Base-by-base conservation (phyloP, 208 protist genomes). In the Herpetomonas samuelpessoai region DNA sequence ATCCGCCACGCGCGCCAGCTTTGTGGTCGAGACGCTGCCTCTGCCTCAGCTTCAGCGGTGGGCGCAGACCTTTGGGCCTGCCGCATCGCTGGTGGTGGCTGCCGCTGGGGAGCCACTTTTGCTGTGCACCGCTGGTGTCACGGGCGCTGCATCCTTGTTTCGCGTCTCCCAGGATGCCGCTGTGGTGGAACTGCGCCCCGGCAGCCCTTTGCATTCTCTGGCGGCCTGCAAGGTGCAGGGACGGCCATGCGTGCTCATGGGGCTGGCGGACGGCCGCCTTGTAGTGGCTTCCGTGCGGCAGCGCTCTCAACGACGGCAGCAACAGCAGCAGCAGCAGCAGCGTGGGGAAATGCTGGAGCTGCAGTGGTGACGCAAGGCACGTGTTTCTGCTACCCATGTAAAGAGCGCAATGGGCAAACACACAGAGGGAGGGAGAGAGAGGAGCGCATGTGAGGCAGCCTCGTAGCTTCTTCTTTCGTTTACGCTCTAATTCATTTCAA, bases 1-100 rank as follows among this genome's bases (percentile, higher is more conserved):
- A 18, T 90, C 81, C 14, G 53, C 68, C 0, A 76, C 74, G 29
- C 52, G 74, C 14, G 71, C 83, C 45, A 59, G 19, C 4, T 75
- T 93, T 39, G 60, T 79, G 16, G 49, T 74, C 9, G 62, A 53
- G 47, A 57, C 41, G n/a, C 18, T 83, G 16, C 29, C 58, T 12
- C 29, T 69, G 25, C 70, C 47, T 18, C 14, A 6, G 35, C 35
- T 41, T 6, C 35, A 14, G 14, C 9, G 9, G 35, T 41, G 35
- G 35, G 35, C 35, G 35, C 9, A 14, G 9, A 14, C 35, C 9
- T 6, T 14, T 6, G 35, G 35, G 35, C 35, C 35, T 14, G 35
- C 14, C 35, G n/a, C n/a, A n/a, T n/a, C n/a, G n/a, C n/a, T n/a
- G n/a, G 35, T 41, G 6, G 35, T 6, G 9, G 35, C 35, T 18